Base-by-base conservation (phyloP, 1,284 basidiomycete species). In the Boletus sp. region DNA sequence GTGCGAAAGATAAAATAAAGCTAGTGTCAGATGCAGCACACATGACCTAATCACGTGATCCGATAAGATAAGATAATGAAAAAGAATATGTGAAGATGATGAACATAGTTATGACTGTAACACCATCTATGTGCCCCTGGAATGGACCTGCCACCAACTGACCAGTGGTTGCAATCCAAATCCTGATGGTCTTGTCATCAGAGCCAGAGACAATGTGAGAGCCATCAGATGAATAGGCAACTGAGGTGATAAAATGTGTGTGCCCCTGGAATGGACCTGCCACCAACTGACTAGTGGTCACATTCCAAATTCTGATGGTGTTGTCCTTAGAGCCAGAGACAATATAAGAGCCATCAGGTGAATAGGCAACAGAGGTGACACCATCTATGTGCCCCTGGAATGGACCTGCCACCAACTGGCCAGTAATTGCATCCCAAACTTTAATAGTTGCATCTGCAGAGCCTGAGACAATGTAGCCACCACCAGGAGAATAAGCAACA, bases 171-270 rank as follows among this genome's bases (percentile, higher is more conserved):
- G 13, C 41, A 22, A 22, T 22, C 20, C 41, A 20, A 42, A 42
- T 3, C 4, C 41, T 45, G 2, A 45, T 45, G 11, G 44, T 45
- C 18, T 4, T n/a, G 3, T 45, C 44, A 1, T 5, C 1, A 4
- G 44, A 20, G n/a, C 29, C 29, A 36, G 45, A 47, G 27, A 36
- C 46, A 35, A 47, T 20, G 3, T 47, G 2, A 20, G 4, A 35
- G 5, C 46, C 16, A 45, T 27, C 11, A 45, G 24, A 2, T 45
- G 44, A 45, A 44, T 44, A 44, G 15, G 43, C 8, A 11, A 44
- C 43, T 24, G 43, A 24, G 8, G 15, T 18, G 3, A 41, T 7
- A 4, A 0, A 2, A 20, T n/a, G 0, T 16, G n/a, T n/a, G 9
- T 52, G 48, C 9, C 24, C 22, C 9, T 39, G 22, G 1, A 50